Percentiles rank a stretch among this genome's conserved stretches.
Evolutionary conservation across 2,329 filamentous ascomycete genomes (phyloP).

Genomic region (Exophiala aquamarina): DNA sequence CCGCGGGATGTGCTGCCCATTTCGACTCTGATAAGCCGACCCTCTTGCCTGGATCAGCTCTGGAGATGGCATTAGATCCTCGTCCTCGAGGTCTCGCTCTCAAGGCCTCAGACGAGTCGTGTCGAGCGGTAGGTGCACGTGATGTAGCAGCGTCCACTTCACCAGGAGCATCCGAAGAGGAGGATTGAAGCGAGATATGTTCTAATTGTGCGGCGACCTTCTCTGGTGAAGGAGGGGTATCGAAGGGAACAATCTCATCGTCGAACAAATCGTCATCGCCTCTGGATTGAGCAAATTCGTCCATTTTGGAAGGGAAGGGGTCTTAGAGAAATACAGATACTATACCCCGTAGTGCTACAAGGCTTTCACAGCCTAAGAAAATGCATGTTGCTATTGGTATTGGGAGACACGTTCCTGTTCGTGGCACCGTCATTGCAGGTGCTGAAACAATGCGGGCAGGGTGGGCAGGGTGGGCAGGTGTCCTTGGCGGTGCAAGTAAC

Average conservation of each 20-base stretch:
- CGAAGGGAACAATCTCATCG: slow-evolving; percentile 50
- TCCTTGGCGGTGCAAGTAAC: too few relatives aligned
- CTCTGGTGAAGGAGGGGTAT: slow-evolving; percentile 31
- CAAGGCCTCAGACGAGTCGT: slow-evolving; percentile 4
- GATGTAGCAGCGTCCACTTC: not conserved
- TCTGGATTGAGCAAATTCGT: slow-evolving; percentile 51
- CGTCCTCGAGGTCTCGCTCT: slow-evolving; percentile 15
- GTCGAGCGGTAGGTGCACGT: not conserved
- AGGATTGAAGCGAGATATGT: slow-evolving; percentile 18
- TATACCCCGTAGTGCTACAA: too few relatives aligned
- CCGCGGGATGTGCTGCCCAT: slow-evolving; percentile 18
- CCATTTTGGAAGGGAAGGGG: slow-evolving; percentile 32
- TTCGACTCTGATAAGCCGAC: slow-evolving; percentile 28
- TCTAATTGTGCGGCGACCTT: slow-evolving; percentile 22
- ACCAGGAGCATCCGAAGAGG: slow-evolving; percentile 5
- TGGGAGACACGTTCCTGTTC: too few relatives aligned
- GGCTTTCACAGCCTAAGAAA: too few relatives aligned
- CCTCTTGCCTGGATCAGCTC: slow-evolving; percentile 6
- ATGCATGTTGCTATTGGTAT: too few relatives aligned
- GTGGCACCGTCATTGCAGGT: too few relatives aligned
- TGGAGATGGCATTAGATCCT: slow-evolving; percentile 4
- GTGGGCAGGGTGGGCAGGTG: too few relatives aligned
- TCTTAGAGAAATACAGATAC: not conserved
- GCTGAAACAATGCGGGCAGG: too few relatives aligned
- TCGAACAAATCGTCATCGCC: slow-evolving; percentile 52